phyloP scores from a whole-genome alignment of 345 rosid genomes.

The Arabis hirsuta region DNA sequence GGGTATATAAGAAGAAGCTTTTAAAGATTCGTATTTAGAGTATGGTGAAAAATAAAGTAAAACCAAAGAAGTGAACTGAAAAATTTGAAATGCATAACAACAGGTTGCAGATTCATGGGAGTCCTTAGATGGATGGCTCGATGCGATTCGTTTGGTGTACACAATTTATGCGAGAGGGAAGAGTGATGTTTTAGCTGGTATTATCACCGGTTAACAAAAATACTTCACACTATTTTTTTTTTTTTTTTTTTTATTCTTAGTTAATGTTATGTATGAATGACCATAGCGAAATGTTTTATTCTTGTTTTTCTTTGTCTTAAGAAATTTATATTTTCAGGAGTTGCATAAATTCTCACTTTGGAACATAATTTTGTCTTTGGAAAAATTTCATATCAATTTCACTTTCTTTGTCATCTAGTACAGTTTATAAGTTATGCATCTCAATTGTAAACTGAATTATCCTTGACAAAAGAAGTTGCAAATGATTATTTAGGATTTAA shows the following conservation, averaged over 20 bases:
- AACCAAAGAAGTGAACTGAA: too few species aligned
- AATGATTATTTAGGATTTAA: too few species aligned
- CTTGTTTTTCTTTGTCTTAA: background rate
- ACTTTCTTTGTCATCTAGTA: background rate
- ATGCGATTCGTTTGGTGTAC: constrained; percentile 88
- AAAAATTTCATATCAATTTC: background rate
- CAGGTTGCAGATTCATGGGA: constrained; percentile 99
- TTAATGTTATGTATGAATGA: constrained; percentile 13
- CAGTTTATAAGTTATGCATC: background rate
- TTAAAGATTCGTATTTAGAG: too few species aligned
- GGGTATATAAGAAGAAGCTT: too few species aligned
- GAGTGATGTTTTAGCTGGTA: constrained; percentile 86
- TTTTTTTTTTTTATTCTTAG: background rate
- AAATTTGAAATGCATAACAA: constrained; percentile 10
- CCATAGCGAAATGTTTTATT: constrained; percentile 21
- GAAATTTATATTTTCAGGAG: too few species aligned
- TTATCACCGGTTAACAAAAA: constrained; percentile 64
- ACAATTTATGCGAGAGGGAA: constrained; percentile 92
- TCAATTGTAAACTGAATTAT: background rate
- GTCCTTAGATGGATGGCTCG: constrained; percentile 94
- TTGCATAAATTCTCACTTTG: constrained; percentile 17
- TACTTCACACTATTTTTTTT: background rate
- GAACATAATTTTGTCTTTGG: background rate
- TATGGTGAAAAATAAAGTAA: too few species aligned
- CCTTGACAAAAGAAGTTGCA: background rate